phyloP scores from a whole-genome alignment of 176 grass and related monocot species.

The Metroxylon sagu region DNA sequence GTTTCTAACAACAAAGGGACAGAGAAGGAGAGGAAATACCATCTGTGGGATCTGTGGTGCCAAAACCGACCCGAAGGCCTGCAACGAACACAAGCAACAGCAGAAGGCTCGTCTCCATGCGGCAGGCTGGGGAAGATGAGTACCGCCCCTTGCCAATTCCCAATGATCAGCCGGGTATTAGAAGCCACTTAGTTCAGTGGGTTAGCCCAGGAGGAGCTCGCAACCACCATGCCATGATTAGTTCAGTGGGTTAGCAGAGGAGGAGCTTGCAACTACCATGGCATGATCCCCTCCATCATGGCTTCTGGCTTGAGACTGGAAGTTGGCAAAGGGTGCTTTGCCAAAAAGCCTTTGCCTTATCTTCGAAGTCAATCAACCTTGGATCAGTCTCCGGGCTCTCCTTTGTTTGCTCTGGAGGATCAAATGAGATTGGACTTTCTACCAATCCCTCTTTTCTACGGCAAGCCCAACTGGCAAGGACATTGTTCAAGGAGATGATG shows the following conservation, averaged over 20 bases:
- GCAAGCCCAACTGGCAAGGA: not conserved
- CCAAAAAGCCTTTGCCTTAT: constrained; percentile 33
- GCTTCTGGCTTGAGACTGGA: constrained; percentile 26
- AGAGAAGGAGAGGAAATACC: constrained; percentile 31
- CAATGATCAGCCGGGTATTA: too few species aligned
- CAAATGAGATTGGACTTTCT: not conserved
- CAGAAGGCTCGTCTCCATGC: constrained; percentile 29
- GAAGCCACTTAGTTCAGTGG: too few species aligned
- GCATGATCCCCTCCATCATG: constrained; percentile 41
- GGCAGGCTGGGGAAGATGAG: too few species aligned
- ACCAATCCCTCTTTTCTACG: constrained; percentile 21
- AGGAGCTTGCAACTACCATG: too few species aligned
- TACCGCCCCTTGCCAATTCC: too few species aligned
- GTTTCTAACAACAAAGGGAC: too few species aligned
- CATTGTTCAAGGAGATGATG: too few species aligned
- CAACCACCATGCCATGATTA: constrained; percentile 39
- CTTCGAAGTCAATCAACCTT: constrained; percentile 68
- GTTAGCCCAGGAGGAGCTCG: not conserved
- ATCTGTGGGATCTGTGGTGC: constrained; percentile 48
- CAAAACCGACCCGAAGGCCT: constrained; percentile 23
- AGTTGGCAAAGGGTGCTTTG: constrained; percentile 15
- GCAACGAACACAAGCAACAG: constrained; percentile 28
- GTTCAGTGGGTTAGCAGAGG: too few species aligned
- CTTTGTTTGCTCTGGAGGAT: not conserved
- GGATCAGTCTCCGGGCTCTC: not conserved